Conservation (phyloP, 2,329 filamentous ascomycete genomes). For the Plenodomus lindquistii region DNA sequence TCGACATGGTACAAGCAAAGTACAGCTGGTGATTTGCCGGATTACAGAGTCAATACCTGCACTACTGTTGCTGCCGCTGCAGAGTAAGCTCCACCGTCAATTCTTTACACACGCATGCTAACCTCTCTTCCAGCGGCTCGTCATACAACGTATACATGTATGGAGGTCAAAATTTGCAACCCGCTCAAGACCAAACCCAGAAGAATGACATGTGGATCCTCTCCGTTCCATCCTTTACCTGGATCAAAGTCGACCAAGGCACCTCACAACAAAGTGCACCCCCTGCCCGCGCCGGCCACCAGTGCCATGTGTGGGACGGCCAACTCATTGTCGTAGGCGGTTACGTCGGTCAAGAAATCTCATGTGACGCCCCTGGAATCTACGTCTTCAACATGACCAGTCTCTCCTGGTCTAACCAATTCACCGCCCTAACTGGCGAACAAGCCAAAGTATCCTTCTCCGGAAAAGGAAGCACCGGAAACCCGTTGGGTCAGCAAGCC, state of each 20-base stretch:
- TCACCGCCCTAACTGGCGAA: constrained; percentile 65
- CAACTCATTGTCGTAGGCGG: constrained; percentile 82
- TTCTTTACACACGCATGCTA: constrained; percentile 4
- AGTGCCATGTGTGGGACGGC: constrained; percentile 76
- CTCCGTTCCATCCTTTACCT: constrained; percentile 78
- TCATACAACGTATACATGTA: constrained; percentile 80
- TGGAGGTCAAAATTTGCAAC: constrained; percentile 73
- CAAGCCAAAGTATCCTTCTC: constrained; percentile 49
- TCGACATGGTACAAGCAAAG: constrained; percentile 75
- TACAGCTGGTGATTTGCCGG: constrained; percentile 63
- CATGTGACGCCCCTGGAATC: constrained; percentile 69
- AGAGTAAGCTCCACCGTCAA: constrained; percentile 49
- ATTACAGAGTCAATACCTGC: constrained; percentile 67
- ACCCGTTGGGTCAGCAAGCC: constrained; percentile 56
- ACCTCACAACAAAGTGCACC: constrained; percentile 46
- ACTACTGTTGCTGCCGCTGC: constrained; percentile 73
- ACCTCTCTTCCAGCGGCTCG: constrained; percentile 56
- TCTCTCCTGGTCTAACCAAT: constrained; percentile 69
- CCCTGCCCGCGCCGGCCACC: constrained; percentile 70
- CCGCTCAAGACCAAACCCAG: constrained; percentile 60
- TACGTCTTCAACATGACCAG: constrained; percentile 78
- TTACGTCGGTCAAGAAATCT: constrained; percentile 62
- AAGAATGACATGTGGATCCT: constrained; percentile 80
- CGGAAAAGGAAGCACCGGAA: constrained; percentile 39
- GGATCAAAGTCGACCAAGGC: constrained; percentile 66